Base-by-base conservation (phyloP, 1,284 basidiomycete species). In the Testicularia cyperi region DNA sequence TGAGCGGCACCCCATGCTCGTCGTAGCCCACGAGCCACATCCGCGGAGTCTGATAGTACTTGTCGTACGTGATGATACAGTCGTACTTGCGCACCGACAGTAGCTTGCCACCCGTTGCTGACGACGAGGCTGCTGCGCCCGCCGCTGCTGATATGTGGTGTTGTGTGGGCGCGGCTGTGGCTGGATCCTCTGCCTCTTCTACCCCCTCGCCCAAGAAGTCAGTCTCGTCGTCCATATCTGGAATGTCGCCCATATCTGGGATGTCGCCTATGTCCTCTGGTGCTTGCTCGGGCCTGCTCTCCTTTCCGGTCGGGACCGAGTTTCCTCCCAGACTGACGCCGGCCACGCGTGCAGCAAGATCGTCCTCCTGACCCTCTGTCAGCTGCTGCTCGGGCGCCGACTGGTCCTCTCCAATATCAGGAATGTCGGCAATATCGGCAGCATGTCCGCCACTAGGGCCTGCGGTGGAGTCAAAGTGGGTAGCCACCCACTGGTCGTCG, bases 41-140 rank as follows among this genome's bases (percentile, higher is more conserved):
- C 12, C 71, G 61, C 4, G 72, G 70, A 2, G 68, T 71, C 39
- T 72, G 64, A 31, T 70, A 64, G 63, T 74, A 75, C 39, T 98
- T 98, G 83, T 98, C 94, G 80, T 98, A 98, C 27, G 90, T 92
- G 80, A 99, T 98, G 85, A 96, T 90, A 75, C 96, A 95, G 79
- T 99, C 95, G 81, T 99, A 99, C 18, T 92, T 98, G 70, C 94
- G 85, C 32, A 98, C 90, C 81, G 91, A 89, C 30, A 97, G 81
- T 19, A 98, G 80, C 71, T 96, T 96, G 49, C 14, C 87, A 47
- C 88, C 78, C 60, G 16, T 82, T 76, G 7, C 79, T 78, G n/a
- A 78, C 16, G 48, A 45, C 10, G 44, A n/a, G 14, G 24, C 12
- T 4, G 45, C 4, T 15, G 9, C n/a, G n/a, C n/a, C n/a, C n/a